Percentiles rank a stretch among this genome's conserved stretches.
Conservation (phyloP, 2,329 filamentous ascomycete species). For the Penicillium sp. region DNA sequence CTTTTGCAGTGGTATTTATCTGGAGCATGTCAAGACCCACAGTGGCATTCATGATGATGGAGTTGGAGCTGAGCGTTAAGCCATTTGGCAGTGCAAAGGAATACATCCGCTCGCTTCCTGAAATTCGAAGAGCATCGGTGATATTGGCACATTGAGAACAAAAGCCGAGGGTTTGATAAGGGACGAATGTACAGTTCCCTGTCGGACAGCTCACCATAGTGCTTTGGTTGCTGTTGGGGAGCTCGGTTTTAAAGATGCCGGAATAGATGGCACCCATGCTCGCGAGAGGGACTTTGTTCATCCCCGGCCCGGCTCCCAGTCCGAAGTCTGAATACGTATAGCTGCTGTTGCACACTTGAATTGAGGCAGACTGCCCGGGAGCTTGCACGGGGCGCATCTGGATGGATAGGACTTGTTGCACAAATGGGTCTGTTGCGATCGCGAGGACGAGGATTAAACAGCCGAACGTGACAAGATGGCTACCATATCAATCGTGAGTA, state of each 20-base stretch:
- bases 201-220: conserved; percentile 24
- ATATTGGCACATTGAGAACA: conserved; percentile 15
- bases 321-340: conserved; percentile 15
- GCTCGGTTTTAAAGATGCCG: conserved; percentile 21
- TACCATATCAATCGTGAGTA: conserved; percentile 3
- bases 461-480: conserved; percentile 24
- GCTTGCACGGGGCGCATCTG: conserved; percentile 14
- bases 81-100: conserved; percentile 18
- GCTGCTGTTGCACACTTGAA: conserved; percentile 19
- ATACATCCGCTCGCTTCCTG: conserved; percentile 5
- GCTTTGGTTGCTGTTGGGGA: conserved; percentile 13
- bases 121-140: conserved; percentile 1
- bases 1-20: conserved; percentile 8
- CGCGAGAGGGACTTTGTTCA: conserved; percentile 20
- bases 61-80: conserved; percentile 12
- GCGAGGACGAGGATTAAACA: conserved; percentile 25
- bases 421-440: conserved; percentile 26
- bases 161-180: too few species aligned
- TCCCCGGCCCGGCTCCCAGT: conserved; percentile 15
- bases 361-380: conserved; percentile 7
- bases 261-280: conserved; percentile 27
- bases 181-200: conserved; percentile 12
- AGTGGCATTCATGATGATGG: conserved; percentile 20
- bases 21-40: conserved; percentile 7
- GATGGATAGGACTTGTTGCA: conserved; percentile 26